Evolutionary conservation across 306 rosid species (phyloP).

Genomic region (Castanospermum australe): DNA sequence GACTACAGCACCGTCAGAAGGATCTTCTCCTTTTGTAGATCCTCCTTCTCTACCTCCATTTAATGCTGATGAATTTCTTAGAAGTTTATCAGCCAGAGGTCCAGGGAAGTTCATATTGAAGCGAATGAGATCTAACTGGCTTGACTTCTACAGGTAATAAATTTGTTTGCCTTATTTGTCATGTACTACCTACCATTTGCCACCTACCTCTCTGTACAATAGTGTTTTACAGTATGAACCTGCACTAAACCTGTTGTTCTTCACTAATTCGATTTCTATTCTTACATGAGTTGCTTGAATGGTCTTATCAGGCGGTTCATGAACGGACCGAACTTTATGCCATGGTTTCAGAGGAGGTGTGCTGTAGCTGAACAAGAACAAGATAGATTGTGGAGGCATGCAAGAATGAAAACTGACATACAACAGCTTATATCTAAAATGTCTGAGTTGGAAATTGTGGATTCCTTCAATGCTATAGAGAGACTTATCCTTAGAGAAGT

Average conservation of each 20-base stretch:
- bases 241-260: not conserved
- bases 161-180: not conserved
- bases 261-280: not conserved
- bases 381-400: conserved; percentile 79
- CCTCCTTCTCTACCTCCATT: conserved; percentile 69
- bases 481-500: conserved; percentile 70
- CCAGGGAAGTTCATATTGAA: conserved; percentile 90
- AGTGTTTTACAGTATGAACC: not conserved
- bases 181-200: conserved; percentile 6
- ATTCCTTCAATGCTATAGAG: conserved; percentile 74
- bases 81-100: conserved; percentile 72
- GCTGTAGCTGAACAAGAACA: conserved; percentile 85
- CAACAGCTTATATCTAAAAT: conserved; percentile 56
- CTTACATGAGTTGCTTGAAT: conserved; percentile 20
- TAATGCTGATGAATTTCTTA: conserved; percentile 72
- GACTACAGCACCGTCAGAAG: conserved; percentile 70
- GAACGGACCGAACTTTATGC: conserved; percentile 80
- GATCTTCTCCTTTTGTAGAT: conserved; percentile 77
- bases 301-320: conserved; percentile 67
- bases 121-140: conserved; percentile 87
- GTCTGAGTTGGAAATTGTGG: conserved; percentile 79
- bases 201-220: not conserved
- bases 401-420: conserved; percentile 73
- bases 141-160: conserved; percentile 78
- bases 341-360: conserved; percentile 85